Percentiles rank a stretch among this genome's conserved stretches.
These are phyloP conservation scores for Tolypocladium tropicale DNA, from an alignment of 2,329 filamentous ascomycete genomes.

Conservation along the genomic window DNA sequence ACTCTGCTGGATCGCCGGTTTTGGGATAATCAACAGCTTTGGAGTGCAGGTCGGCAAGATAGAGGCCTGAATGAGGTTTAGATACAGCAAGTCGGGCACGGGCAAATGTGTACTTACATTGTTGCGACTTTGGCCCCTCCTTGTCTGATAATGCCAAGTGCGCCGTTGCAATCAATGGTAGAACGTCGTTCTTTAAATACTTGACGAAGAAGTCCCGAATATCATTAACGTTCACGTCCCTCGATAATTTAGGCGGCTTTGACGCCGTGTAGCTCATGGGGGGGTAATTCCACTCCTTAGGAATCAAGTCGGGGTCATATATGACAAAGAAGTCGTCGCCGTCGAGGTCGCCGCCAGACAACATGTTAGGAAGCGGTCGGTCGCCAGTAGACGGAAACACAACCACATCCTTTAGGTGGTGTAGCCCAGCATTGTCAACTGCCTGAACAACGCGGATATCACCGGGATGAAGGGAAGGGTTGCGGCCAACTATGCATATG, in stretches of 20 bases:
- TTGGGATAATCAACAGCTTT: conserved; percentile 92
- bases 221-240: conserved; percentile 60
- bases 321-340: conserved; percentile 93
- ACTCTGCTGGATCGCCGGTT: conserved; percentile 66
- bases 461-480: conserved; percentile 87
- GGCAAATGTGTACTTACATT: conserved; percentile 41
- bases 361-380: conserved; percentile 81
- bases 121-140: conserved; percentile 54
- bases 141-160: conserved; percentile 72
- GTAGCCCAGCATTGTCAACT: conserved; percentile 62
- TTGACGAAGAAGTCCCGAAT: conserved; percentile 79
- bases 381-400: conserved; percentile 81
- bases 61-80: conserved; percentile 35
- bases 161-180: conserved; percentile 69
- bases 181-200: conserved; percentile 84
- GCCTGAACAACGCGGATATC: conserved; percentile 84
- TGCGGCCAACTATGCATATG: conserved; percentile 75
- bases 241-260: conserved; percentile 42
- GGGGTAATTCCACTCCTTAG: conserved; percentile 55
- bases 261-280: conserved; percentile 69
- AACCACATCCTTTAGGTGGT: conserved; percentile 73
- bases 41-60: conserved; percentile 74
- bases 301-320: conserved; percentile 73
- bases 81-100: neutral
- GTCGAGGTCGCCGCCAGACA: conserved; percentile 89